Conservation (phyloP, 768 basidiomycete genomes). For the Thelephora aurantiotincta region DNA sequence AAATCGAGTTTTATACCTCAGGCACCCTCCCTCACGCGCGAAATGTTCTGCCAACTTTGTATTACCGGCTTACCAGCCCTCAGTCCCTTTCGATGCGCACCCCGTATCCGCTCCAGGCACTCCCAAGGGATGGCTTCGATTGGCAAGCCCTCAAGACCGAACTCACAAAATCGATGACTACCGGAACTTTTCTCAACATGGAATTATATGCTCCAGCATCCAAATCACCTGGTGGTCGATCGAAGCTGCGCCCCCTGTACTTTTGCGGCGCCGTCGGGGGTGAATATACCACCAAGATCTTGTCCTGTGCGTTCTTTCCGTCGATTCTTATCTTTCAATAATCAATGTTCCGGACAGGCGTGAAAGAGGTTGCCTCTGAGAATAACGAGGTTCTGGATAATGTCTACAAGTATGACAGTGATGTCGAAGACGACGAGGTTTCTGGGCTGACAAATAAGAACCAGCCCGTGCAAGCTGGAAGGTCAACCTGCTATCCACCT, state of each 20-base stretch:
- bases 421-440: neutral
- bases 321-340: neutral
- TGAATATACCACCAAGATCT: neutral
- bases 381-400: neutral
- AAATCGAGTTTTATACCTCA: too few species aligned
- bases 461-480: neutral
- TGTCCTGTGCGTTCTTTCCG: neutral
- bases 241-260: neutral
- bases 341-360: neutral
- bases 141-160: neutral
- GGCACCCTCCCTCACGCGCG: too few species aligned
- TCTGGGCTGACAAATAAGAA: neutral
- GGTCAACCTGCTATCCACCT: neutral
- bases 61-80: too few species aligned
- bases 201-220: neutral
- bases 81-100: too few species aligned
- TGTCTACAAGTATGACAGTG: neutral
- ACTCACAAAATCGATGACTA: neutral
- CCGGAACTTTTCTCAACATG: neutral
- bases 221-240: neutral
- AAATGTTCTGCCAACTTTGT: too few species aligned
- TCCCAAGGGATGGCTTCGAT: neutral
- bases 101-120: too few species aligned
- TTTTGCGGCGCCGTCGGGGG: neutral
- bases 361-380: neutral